Evolutionary conservation across 257 asterid species (phyloP), one percentile per base, ranked within the genome.

Genomic region (Ballota nigra): DNA sequence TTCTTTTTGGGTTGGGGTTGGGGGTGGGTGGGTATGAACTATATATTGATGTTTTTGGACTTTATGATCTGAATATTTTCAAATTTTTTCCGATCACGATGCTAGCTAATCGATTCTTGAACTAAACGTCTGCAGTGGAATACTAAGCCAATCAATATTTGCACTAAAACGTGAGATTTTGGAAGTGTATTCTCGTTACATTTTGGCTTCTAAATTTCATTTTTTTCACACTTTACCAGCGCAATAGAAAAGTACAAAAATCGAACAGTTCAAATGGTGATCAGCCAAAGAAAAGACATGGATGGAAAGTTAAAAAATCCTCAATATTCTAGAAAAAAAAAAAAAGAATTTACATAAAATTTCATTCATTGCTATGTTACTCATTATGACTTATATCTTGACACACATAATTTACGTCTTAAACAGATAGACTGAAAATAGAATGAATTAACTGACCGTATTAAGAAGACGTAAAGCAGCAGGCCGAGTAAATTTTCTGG

Each of bases 401-500:
- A 45, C 41, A 22, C 9, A 34, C 5, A 34, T 4, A 11, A 10
- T 19, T 29, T 12, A 28, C 34, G 16, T 58, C 58, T 15, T 43
- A 69, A 4, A 22, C 1, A 59, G 33, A 11, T 43, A 70, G 40
- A 56, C 7, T 4, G 51, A 18, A 41, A 65, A n/a, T n/a, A n/a
- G n/a, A n/a, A 76, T 69, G 51, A 62, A 45, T n/a, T 45, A 47
- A 68, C 87, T 81, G 77, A 89, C 99, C 84, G 63, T 84, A 85
- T 88, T 91, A 75, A 94, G 89, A 62, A 91, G 98, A 56, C 92
- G 86, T 33, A 91, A 68, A 73, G 95, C 98, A 40, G 99, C 95
- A 62, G 98, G 95, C 64, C 98, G 84, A 0, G 97, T 86, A 72
- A 94, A 94, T 78, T 94, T 94, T 78, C 99, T 85, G 3, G 98